Conservation (phyloP, 2,329 filamentous ascomycete species). For the Tympanopsis confertula region DNA sequence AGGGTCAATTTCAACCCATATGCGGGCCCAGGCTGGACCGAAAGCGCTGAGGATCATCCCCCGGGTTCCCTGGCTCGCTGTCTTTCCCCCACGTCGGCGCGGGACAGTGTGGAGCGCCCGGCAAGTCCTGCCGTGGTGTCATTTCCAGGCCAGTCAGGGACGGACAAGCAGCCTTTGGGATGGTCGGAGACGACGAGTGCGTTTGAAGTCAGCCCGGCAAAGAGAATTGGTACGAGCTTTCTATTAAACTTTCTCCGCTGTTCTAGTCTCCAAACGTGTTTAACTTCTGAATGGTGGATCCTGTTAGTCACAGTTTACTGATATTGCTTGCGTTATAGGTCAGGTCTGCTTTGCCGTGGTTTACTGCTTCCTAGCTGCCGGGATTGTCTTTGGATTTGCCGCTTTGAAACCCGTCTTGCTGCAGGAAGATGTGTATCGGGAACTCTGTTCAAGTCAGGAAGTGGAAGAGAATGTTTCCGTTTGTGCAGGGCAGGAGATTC, state of each 20-base stretch:
- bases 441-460: slow-evolving; percentile 46
- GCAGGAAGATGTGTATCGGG: slow-evolving; percentile 57
- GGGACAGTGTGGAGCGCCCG: no score
- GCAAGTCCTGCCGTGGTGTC: no score
- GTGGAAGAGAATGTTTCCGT: slow-evolving; percentile 32
- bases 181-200: not conserved
- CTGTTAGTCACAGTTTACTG: no score
- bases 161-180: no score
- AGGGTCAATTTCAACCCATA: not conserved
- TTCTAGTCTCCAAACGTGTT: no score
- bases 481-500: slow-evolving; percentile 40
- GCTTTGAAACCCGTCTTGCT: slow-evolving; percentile 74
- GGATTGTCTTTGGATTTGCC: slow-evolving; percentile 74
- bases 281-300: no score
- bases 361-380: slow-evolving; percentile 68
- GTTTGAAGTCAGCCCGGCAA: not conserved
- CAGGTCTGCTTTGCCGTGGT: slow-evolving; percentile 60
- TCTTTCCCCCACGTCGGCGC: no score
- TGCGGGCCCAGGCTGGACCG: not conserved
- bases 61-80: no score
- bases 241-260: not conserved
- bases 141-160: no score
- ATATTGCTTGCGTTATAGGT: no score
- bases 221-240: not conserved
- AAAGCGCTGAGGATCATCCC: not conserved